phyloP scores from a whole-genome alignment of 768 basidiomycete genomes.

The Imleria badia region DNA sequence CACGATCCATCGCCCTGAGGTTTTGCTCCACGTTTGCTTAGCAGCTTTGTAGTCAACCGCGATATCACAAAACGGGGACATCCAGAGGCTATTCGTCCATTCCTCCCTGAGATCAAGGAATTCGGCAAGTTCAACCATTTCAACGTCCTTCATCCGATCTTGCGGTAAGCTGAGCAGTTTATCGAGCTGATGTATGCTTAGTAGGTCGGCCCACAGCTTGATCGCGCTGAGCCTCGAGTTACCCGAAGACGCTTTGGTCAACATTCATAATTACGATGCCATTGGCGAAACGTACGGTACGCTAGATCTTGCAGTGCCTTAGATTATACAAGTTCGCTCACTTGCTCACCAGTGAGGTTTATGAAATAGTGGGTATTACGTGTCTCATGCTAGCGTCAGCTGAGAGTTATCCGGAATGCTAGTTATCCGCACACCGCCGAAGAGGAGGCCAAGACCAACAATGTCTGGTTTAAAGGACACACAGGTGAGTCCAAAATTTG shows the following conservation, averaged over 20 bases:
- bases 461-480: slow-evolving; percentile 63
- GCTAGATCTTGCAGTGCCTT: neutral
- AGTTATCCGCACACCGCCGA: slow-evolving; percentile 52
- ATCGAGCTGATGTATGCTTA: neutral
- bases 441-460: slow-evolving; percentile 50
- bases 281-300: slow-evolving; percentile 44
- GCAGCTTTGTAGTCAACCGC: slow-evolving; percentile 44
- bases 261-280: slow-evolving; percentile 46
- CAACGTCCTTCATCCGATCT: slow-evolving; percentile 48
- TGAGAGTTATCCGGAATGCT: neutral
- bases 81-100: slow-evolving; percentile 48
- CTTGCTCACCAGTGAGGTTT: slow-evolving; percentile 45
- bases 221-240: slow-evolving; percentile 53
- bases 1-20: neutral
- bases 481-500: slow-evolving; percentile 37
- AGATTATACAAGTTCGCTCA: neutral
- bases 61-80: slow-evolving; percentile 47
- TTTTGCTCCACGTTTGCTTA: neutral
- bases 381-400: neutral
- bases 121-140: slow-evolving; percentile 53
- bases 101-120: slow-evolving; percentile 50
- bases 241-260: slow-evolving; percentile 50
- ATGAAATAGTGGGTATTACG: slow-evolving; percentile 60
- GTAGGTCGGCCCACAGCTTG: slow-evolving; percentile 32
- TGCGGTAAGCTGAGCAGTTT: slow-evolving; percentile 33